phyloP scores from a whole-genome alignment of 208 protist species.

The Porcisia hertigi region DNA sequence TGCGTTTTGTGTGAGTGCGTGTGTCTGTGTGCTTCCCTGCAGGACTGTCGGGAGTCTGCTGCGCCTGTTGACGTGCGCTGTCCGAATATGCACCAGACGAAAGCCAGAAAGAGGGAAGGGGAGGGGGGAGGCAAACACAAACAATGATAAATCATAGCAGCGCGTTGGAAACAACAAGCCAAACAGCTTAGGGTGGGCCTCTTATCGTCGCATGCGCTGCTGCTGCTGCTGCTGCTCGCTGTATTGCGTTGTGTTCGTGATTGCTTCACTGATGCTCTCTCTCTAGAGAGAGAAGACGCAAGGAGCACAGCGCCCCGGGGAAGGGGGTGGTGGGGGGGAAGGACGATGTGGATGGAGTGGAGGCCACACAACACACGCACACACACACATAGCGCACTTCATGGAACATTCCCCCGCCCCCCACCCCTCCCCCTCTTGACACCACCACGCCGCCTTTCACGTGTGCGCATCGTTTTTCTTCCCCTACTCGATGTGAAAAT shows the following conservation, averaged over 20 bases:
- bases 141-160: background rate
- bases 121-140: too few species aligned
- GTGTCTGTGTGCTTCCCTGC: background rate
- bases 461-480: background rate
- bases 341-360: background rate
- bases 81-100: too few species aligned
- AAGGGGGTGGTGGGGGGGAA: background rate
- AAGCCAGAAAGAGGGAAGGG: background rate
- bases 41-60: background rate
- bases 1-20: slow-evolving; percentile 11
- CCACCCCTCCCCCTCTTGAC: background rate
- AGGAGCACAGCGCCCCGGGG: background rate
- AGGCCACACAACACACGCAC: background rate
- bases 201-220: background rate
- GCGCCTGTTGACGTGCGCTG: too few species aligned
- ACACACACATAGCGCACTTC: background rate
- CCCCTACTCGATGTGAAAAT: background rate
- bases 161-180: background rate
- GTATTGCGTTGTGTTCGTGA: background rate
- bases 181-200: too few species aligned
- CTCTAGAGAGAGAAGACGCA: background rate
- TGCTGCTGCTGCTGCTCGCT: background rate
- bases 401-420: background rate
- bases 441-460: too few species aligned
- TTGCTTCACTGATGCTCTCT: background rate